phyloP scores from a whole-genome alignment of 345 rosid genomes.

The Noccaea caerulescens region DNA sequence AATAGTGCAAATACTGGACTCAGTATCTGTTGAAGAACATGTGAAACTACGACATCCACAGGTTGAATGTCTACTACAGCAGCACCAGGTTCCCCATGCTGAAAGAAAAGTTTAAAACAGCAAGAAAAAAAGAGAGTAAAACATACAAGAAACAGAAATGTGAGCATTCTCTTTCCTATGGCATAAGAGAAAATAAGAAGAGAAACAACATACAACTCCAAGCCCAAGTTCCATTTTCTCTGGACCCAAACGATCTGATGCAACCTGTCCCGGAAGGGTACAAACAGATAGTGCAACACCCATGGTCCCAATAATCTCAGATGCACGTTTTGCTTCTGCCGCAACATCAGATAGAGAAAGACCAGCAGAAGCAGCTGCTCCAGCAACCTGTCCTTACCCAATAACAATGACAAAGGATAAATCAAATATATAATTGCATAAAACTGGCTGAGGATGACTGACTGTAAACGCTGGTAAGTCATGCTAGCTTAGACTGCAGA shows the following conservation, averaged over 20 bases:
- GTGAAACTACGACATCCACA: conserved; percentile 84
- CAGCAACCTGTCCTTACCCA: conserved; percentile 68
- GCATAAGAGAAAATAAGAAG: not conserved
- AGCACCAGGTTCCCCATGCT: conserved; percentile 98
- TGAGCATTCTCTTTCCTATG: conserved; percentile 8
- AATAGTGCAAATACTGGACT: conserved; percentile 59
- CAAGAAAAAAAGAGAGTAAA: not conserved
- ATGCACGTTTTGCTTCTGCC: conserved; percentile 76
- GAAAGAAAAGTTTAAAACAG: conserved; percentile 30
- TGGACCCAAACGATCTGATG: conserved; percentile 84
- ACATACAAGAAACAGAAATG: not conserved
- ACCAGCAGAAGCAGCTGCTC: conserved; percentile 93
- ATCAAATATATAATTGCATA: not conserved
- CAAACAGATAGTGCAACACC: conserved; percentile 91
- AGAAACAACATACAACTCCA: conserved; percentile 78
- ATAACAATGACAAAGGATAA: conserved; percentile 34
- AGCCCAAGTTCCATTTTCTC: conserved; percentile 98
- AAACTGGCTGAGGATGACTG: not conserved
- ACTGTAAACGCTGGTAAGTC: not conserved
- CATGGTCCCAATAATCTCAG: conserved; percentile 92
- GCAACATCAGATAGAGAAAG: conserved; percentile 76
- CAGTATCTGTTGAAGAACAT: conserved; percentile 77
- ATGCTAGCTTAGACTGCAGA: not conserved
- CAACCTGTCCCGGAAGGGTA: conserved; percentile 83
- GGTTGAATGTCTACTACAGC: conserved; percentile 87